Percentiles rank a stretch among this genome's conserved stretches.
Conservation (phyloP, 768 basidiomycete genomes). For the Krasilnikovozyma curviuscula region DNA sequence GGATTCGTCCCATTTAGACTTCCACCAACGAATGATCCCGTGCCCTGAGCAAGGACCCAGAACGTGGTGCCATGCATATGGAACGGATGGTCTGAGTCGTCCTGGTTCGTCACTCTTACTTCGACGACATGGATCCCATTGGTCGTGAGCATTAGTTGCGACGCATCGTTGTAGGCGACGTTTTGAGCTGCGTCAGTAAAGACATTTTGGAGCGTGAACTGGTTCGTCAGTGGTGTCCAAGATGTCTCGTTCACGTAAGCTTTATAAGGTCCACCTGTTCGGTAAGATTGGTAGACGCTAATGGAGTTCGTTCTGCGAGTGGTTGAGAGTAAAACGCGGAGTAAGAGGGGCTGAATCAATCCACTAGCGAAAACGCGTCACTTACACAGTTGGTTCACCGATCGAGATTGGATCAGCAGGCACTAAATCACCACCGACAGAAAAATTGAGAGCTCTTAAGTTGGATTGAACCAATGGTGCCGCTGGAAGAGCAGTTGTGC, state of each 20-base stretch:
- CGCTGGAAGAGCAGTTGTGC: background rate
- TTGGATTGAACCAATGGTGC: background rate
- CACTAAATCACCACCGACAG: slow-evolving; percentile 1
- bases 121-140: slow-evolving; percentile 11
- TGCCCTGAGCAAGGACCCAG: slow-evolving; percentile 5
- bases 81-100: slow-evolving; percentile 26
- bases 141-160: slow-evolving; percentile 12
- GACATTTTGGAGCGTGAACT: background rate
- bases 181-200: background rate
- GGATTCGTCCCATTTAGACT: slow-evolving; percentile 27
- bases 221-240: background rate
- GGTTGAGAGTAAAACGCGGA: background rate
- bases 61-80: slow-evolving; percentile 12
- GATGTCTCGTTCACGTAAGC: slow-evolving; percentile 8
- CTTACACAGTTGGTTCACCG: background rate
- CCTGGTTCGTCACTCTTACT: slow-evolving; percentile 14
- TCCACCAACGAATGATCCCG: background rate
- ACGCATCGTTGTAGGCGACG: slow-evolving; percentile 4
- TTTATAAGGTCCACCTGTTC: background rate
- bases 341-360: background rate
- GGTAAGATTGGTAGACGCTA: background rate
- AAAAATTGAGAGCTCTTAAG: no score
- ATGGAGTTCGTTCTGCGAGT: background rate
- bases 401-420: background rate
- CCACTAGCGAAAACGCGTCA: background rate